A percentile compares a stretch with the other conserved stretches of the same genome.
Conservation (phyloP, 2,329 filamentous ascomycete species). For the Pseudocercospora crystallina region DNA sequence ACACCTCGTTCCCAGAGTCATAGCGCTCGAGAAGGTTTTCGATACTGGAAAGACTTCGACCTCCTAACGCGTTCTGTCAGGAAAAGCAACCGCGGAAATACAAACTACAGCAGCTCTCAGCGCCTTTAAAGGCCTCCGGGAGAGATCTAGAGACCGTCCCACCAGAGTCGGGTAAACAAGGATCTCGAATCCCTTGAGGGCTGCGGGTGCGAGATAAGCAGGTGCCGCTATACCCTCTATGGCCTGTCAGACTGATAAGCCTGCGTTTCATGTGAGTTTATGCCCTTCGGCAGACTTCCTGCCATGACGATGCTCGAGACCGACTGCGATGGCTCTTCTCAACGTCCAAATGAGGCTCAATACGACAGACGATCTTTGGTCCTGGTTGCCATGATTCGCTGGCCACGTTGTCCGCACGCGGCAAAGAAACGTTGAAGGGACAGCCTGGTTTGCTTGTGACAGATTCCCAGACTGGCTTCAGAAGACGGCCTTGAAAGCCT, state of each 20-base stretch:
- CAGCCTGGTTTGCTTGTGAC: not conserved
- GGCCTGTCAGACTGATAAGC: slow-evolving; percentile 2
- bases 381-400: not conserved
- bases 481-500: not conserved
- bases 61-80: not conserved
- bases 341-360: not conserved
- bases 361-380: not conserved
- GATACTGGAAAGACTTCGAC: too few species aligned
- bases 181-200: not conserved
- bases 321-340: not conserved
- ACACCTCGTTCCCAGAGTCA: too few species aligned
- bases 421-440: not conserved
- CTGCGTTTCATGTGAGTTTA: not conserved
- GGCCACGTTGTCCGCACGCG: slow-evolving; percentile 8
- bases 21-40: too few species aligned
- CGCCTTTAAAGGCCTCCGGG: not conserved
- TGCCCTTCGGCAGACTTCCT: slow-evolving; percentile 3
- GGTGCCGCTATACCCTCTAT: too few species aligned
- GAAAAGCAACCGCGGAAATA: slow-evolving; percentile 5
- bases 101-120: not conserved
- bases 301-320: slow-evolving; percentile 1
- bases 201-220: too few species aligned
- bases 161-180: not conserved
- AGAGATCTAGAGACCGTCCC: not conserved
- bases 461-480: not conserved